Conservation (phyloP, 1,284 basidiomycete genomes). For the Sanghuangporus baumii region DNA sequence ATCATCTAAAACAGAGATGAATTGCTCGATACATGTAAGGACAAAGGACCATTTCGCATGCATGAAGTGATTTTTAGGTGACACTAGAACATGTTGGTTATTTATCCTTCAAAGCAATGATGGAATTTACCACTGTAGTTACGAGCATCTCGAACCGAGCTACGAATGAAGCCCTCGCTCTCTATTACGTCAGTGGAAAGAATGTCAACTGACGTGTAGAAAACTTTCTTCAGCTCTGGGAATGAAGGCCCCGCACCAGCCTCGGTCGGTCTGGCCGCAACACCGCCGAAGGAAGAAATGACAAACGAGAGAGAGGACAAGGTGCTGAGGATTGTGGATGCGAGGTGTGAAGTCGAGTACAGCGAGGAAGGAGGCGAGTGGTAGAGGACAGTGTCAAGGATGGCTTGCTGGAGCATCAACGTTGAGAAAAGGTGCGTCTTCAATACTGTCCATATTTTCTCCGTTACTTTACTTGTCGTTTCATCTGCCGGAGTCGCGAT, state of each 20-base stretch:
- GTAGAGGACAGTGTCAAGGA: constrained; percentile 51
- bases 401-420: constrained; percentile 60
- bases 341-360: constrained; percentile 20
- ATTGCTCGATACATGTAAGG: constrained; percentile 64
- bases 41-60: constrained; percentile 56
- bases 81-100: not conserved
- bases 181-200: constrained; percentile 41
- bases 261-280: constrained; percentile 39
- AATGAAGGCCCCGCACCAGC: constrained; percentile 39
- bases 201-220: constrained; percentile 68
- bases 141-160: constrained; percentile 29
- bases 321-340: constrained; percentile 44
- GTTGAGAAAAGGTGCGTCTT: constrained; percentile 66
- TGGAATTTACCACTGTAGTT: constrained; percentile 25
- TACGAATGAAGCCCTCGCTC: constrained; percentile 37
- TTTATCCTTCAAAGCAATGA: not conserved
- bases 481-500: constrained; percentile 26
- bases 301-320: constrained; percentile 65
- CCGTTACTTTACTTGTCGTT: constrained; percentile 38
- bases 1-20: constrained; percentile 50
- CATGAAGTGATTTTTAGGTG: constrained; percentile 20
- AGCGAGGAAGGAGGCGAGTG: constrained; percentile 16
- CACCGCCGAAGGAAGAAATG: constrained; percentile 68
- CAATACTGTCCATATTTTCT: constrained; percentile 53
- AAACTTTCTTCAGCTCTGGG: constrained; percentile 58